Conservation (phyloP, 2,329 filamentous ascomycete genomes). For the Neospermospora avenae region DNA sequence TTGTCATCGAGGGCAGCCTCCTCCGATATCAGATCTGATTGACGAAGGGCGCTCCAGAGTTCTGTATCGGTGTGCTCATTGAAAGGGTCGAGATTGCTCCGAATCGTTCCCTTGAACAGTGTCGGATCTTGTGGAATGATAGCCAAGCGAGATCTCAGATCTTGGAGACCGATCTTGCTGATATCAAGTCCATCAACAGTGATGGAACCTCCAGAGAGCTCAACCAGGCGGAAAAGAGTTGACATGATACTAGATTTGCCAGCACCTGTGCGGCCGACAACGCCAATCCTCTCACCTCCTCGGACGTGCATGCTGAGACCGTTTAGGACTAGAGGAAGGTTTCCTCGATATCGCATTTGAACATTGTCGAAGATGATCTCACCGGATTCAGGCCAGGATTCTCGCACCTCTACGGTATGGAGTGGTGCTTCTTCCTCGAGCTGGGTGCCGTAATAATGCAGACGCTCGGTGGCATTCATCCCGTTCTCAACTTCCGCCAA, state of each 20-base stretch:
- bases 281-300: constrained; percentile 75
- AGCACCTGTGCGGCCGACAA: constrained; percentile 78
- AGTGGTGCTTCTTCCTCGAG: constrained; percentile 88
- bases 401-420: constrained; percentile 68
- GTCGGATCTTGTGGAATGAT: constrained; percentile 87
- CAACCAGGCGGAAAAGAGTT: constrained; percentile 73
- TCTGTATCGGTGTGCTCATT: constrained; percentile 72
- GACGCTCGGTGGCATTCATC: constrained; percentile 93
- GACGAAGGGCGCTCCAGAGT: constrained; percentile 73
- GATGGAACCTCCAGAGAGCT: constrained; percentile 60
- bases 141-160: constrained; percentile 70
- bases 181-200: constrained; percentile 67
- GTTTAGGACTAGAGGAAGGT: constrained; percentile 69
- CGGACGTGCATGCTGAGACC: constrained; percentile 68
- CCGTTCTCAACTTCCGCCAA: constrained; percentile 95
- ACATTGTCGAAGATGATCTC: constrained; percentile 75
- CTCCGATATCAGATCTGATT: constrained; percentile 66
- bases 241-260: constrained; percentile 84
- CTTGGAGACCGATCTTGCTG: constrained; percentile 68
- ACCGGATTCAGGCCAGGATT: constrained; percentile 81
- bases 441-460: constrained; percentile 83
- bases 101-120: constrained; percentile 75
- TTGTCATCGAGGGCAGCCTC: constrained; percentile 38
- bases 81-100: constrained; percentile 79
- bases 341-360: constrained; percentile 73